Evolutionary conservation across 345 rosid species (phyloP), one percentile per base, ranked within the genome.

Genomic region (Lepidium aucheri): DNA sequence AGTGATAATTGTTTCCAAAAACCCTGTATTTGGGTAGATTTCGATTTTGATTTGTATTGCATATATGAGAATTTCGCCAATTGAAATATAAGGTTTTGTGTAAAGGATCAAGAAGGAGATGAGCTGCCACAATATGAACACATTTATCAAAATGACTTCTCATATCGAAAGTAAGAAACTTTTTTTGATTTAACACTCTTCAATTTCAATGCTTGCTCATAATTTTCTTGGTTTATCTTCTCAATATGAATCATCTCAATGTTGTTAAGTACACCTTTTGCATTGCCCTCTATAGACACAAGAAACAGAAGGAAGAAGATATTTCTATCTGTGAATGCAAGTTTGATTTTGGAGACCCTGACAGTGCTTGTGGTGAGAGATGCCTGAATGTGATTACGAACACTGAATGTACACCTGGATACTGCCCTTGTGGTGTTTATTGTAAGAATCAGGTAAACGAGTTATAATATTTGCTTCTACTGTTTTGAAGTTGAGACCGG

Each of bases 241-340:
- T 62, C 18, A 28, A 11, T 30, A 36, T 7, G 53, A 16, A 0
- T 28, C 17, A 38, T 43, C 53, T 11, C 15, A 39, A 60, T 32
- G 41, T 24, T 44, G 41, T 36, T 9, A 28, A 60, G 32, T 55
- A 34, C 0, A 40, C 46, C 0, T 54, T 38, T 45, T 65, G 26
- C 2, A 14, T 9, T 57, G 67, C 13, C 40, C 40, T 53, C 17
- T 63, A 10, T 16, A 94, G 98, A 76, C 97, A 90, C 70, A 88
- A 76, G 85, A 90, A 83, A 76, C 96, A 90, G 79, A 86, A 84
- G 78, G 97, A 94, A 62, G 97, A 94, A 78, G 99, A 94, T 67
- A 85, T 88, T 63, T 89, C 96, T 26, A 77, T 86, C 35, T 94
- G 97, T 3, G 93, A 77, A 38, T 88, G 97, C 81, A 88, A 76